A percentile compares a stretch with the other conserved stretches of the same genome.
Evolutionary conservation across 2,329 filamentous ascomycete species (phyloP).

Genomic region (Talaromyces sp.): DNA sequence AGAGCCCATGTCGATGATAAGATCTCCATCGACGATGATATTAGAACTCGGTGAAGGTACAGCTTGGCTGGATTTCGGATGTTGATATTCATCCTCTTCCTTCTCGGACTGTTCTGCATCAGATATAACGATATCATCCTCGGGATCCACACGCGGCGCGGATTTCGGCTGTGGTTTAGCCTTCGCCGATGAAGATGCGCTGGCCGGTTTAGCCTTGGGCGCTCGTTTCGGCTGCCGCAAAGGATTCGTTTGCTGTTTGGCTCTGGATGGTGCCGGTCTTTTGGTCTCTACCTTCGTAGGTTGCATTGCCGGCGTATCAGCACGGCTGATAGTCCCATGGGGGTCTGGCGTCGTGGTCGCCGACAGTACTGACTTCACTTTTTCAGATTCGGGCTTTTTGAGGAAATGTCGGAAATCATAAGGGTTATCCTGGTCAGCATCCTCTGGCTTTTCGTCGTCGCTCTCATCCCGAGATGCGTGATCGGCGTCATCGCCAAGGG

Average conservation of each 20-base stretch:
- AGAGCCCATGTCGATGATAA: conserved; percentile 48
- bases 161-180: conserved; percentile 23
- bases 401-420: conserved; percentile 49
- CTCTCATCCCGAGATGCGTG: conserved; percentile 19
- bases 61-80: conserved; percentile 25
- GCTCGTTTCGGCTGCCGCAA: conserved; percentile 15
- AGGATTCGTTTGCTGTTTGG: conserved; percentile 14
- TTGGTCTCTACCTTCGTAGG: conserved; percentile 25
- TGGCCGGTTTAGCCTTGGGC: conserved; percentile 2
- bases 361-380: conserved; percentile 26
- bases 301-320: conserved; percentile 32
- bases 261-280: conserved; percentile 20
- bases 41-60: conserved; percentile 36
- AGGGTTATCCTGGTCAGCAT: conserved; percentile 42
- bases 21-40: conserved; percentile 43
- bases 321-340: conserved; percentile 26
- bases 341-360: conserved; percentile 34
- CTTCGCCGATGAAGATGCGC: background rate
- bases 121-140: conserved; percentile 24
- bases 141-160: conserved; percentile 21
- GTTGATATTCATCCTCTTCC: conserved; percentile 20
- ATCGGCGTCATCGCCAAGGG: conserved; percentile 32
- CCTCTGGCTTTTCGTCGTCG: conserved; percentile 35
- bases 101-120: conserved; percentile 27
- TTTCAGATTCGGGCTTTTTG: conserved; percentile 34